A percentile compares a stretch with the other conserved stretches of the same genome.
Conservation (phyloP, 1,284 basidiomycete species). For the Ganoderma leucocontextum region DNA sequence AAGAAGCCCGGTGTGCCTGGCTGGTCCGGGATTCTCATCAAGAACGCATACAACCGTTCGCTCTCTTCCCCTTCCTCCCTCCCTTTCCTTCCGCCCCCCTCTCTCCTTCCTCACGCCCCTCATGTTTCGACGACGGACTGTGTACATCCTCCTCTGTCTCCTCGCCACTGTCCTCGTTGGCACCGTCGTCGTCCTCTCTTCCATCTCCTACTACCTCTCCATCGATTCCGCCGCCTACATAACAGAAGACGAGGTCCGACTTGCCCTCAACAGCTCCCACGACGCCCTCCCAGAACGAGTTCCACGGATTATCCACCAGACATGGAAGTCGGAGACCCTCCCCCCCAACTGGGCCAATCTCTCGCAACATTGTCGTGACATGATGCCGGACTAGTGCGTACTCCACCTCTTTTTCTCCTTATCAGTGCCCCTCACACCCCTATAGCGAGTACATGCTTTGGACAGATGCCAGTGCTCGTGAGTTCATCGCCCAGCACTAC, state of each 20-base stretch:
- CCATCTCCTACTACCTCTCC: conserved; percentile 90
- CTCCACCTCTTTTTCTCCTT: conserved; percentile 16
- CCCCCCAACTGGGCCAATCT: conserved; percentile 86
- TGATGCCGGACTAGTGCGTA: conserved; percentile 96
- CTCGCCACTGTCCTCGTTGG: conserved; percentile 89
- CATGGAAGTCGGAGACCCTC: conserved; percentile 93
- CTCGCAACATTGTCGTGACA: conserved; percentile 83
- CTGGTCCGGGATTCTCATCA: conserved; percentile 22
- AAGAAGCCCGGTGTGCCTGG: conserved; percentile 27
- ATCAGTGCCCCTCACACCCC: conserved; percentile 23
- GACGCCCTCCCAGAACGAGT: conserved; percentile 73
- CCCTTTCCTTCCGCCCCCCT: conserved; percentile 34
- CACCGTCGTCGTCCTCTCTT: conserved; percentile 91
- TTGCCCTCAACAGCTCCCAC: conserved; percentile 63
- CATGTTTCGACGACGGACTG: conserved; percentile 59
- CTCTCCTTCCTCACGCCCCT: conserved; percentile 24
- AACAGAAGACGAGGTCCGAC: conserved; percentile 79
- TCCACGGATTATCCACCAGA: conserved; percentile 96
- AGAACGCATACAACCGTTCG: conserved; percentile 28
- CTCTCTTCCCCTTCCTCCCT: conserved; percentile 28
- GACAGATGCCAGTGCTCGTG: conserved; percentile 91
- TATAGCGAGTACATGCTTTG: conserved; percentile 94
- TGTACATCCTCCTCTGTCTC: conserved; percentile 78
- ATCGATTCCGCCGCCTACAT: conserved; percentile 85
- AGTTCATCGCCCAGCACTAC: conserved; percentile 91